phyloP scores from a whole-genome alignment of 495 filamentous ascomycete species.

The Apodospora peruviana region DNA sequence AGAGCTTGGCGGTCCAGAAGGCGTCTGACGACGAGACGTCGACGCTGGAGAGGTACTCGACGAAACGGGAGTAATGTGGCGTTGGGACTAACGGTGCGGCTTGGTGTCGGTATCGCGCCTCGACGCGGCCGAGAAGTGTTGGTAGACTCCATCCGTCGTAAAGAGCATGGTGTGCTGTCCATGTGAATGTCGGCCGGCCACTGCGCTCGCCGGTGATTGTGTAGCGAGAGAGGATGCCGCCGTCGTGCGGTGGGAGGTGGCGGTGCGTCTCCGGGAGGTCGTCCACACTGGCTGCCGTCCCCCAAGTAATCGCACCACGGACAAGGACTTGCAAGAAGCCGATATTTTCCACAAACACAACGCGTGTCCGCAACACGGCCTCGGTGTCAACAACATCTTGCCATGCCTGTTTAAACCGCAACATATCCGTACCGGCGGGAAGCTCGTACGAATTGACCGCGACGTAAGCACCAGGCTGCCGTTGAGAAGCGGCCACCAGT shows the following conservation, averaged over 20 bases:
- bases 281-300: conserved; percentile 2
- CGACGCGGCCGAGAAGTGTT: conserved; percentile 18
- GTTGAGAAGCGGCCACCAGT: conserved; percentile 40
- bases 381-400: not conserved
- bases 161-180: conserved; percentile 52
- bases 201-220: conserved; percentile 5
- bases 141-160: conserved; percentile 60
- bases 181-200: conserved; percentile 41
- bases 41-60: conserved; percentile 14
- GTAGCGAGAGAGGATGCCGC: conserved; percentile 11
- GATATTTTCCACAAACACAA: conserved; percentile 12
- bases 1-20: conserved; percentile 20
- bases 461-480: conserved; percentile 48
- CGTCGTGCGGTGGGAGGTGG: conserved; percentile 14
- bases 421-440: conserved; percentile 21
- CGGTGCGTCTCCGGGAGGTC: conserved; percentile 1
- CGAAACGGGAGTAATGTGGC: conserved; percentile 23
- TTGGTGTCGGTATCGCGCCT: conserved; percentile 9
- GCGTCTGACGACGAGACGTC: conserved; percentile 9
- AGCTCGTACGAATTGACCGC: conserved; percentile 45
- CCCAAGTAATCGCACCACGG: not conserved
- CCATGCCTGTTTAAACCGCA: not conserved
- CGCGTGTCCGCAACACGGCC: conserved; percentile 12
- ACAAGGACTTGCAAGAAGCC: conserved; percentile 21
- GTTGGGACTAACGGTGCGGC: conserved; percentile 10